Percentiles rank a stretch among this genome's conserved stretches.
phyloP scores from a whole-genome alignment of 257 asterid species.

The Leptodermis oblonga region DNA sequence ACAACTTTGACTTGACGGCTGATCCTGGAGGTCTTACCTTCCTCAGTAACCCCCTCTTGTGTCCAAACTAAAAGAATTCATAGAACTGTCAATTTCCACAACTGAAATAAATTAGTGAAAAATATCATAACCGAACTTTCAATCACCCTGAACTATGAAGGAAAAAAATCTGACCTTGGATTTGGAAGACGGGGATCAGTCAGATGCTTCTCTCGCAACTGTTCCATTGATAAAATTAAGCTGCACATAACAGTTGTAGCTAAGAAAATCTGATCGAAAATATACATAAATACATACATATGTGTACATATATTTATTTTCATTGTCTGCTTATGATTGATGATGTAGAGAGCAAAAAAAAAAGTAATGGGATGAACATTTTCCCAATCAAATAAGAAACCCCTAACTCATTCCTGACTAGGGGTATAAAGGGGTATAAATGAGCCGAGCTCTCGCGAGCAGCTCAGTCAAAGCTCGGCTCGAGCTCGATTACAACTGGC shows the following conservation, averaged over 20 bases:
- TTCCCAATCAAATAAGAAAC: too few relatives aligned
- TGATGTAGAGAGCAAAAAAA: too few relatives aligned
- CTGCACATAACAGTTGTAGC: slow-evolving; percentile 35
- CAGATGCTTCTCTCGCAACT: slow-evolving; percentile 74
- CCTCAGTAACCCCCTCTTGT: slow-evolving; percentile 90
- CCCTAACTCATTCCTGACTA: too few relatives aligned
- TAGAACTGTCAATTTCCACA: neutral
- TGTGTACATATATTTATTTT: too few relatives aligned
- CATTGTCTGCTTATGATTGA: too few relatives aligned
- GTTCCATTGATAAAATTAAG: slow-evolving; percentile 88
- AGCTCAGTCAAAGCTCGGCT: too few relatives aligned
- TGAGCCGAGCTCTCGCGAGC: too few relatives aligned
- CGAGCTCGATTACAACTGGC: too few relatives aligned
- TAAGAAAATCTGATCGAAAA: slow-evolving; percentile 15
- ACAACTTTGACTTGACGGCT: slow-evolving; percentile 49
- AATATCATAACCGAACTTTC: neutral
- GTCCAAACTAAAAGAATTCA: slow-evolving; percentile 53
- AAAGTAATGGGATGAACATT: too few relatives aligned
- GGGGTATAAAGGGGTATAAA: too few relatives aligned
- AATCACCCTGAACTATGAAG: slow-evolving; percentile 3
- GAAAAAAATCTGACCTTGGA: slow-evolving; percentile 42
- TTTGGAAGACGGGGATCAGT: slow-evolving; percentile 93
- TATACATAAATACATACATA: neutral
- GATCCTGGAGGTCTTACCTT: slow-evolving; percentile 32
- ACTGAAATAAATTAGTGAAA: neutral